Conservation (phyloP, 2,329 filamentous ascomycete genomes). For the Aspergillus tanneri region DNA sequence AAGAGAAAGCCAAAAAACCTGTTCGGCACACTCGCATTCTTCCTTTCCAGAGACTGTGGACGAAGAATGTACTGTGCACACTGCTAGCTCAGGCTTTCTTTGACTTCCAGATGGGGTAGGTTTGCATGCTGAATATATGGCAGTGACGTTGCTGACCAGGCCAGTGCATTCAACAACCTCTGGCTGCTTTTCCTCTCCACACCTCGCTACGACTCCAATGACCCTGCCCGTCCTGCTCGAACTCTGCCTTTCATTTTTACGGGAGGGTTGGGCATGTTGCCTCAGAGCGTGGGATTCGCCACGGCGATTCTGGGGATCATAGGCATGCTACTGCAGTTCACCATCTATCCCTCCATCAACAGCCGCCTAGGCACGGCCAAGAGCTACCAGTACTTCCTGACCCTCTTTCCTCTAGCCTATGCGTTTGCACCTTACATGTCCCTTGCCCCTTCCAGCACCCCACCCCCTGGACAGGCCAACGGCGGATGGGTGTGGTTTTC, state of each 20-base stretch:
- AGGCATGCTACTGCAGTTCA: constrained; percentile 69
- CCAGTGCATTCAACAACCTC: constrained; percentile 69
- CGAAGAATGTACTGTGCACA: constrained; percentile 55
- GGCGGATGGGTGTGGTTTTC: constrained; percentile 61
- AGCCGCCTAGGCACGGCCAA: constrained; percentile 65
- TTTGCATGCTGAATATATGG: background rate
- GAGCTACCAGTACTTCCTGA: constrained; percentile 66
- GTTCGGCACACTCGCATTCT: constrained; percentile 43
- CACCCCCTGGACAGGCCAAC: constrained; percentile 40
- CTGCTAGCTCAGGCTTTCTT: constrained; percentile 67
- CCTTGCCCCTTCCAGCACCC: constrained; percentile 59
- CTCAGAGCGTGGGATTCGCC: constrained; percentile 68
- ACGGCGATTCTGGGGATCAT: constrained; percentile 73
- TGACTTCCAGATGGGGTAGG: constrained; percentile 64
- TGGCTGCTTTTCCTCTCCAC: constrained; percentile 78
- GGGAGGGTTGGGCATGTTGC: constrained; percentile 70
- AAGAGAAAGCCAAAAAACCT: constrained; percentile 35
- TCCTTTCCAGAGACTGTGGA: constrained; percentile 55
- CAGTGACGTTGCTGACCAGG: constrained; percentile 6
- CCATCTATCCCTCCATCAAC: constrained; percentile 69
- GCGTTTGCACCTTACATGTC: constrained; percentile 69
- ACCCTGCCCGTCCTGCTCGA: constrained; percentile 44
- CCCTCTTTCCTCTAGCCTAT: constrained; percentile 71
- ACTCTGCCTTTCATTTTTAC: constrained; percentile 59
- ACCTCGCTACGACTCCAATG: constrained; percentile 53